Percentiles rank a stretch among this genome's conserved stretches.
Evolutionary conservation across 768 basidiomycete species (phyloP).

Genomic region (Mycena crocata): DNA sequence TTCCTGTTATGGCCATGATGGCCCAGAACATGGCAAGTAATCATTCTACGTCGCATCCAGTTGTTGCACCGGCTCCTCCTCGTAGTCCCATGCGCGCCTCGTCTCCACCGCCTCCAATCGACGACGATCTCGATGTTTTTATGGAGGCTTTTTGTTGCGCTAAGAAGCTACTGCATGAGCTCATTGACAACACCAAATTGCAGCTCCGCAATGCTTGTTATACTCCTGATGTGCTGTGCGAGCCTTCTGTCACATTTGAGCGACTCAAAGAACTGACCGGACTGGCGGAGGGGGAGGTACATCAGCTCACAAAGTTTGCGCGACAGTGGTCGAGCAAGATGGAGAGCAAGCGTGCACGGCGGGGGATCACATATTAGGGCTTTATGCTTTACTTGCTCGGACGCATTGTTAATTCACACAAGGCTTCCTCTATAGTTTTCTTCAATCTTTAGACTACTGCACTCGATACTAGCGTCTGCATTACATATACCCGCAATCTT

Average conservation of each 20-base stretch:
- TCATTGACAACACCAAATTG: neutral
- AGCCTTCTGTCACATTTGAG: neutral
- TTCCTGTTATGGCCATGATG: conserved; percentile 15
- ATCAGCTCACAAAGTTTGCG: conserved; percentile 8
- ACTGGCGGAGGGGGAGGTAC: conserved; percentile 11
- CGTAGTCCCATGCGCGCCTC: neutral
- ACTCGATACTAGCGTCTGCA: neutral
- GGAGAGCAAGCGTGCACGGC: conserved; percentile 8
- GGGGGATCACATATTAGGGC: neutral
- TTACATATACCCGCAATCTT: conserved; percentile 29
- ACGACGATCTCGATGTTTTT: conserved; percentile 10
- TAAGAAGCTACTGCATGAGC: neutral
- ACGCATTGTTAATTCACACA: neutral
- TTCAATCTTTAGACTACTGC: neutral
- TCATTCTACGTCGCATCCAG: no score
- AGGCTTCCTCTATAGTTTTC: conserved; percentile 9
- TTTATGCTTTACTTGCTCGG: neutral
- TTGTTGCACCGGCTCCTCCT: neutral
- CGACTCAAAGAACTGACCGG: conserved; percentile 2
- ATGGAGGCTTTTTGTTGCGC: conserved; percentile 6
- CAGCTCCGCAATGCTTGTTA: neutral
- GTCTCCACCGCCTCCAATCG: conserved; percentile 1
- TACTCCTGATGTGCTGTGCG: conserved; percentile 1
- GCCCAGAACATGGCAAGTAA: conserved; percentile 9
- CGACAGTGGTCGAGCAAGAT: conserved; percentile 3